These are phyloP conservation scores for Drosera capensis DNA, from an alignment of 148 eudicot species.

Conservation along the genomic window DNA sequence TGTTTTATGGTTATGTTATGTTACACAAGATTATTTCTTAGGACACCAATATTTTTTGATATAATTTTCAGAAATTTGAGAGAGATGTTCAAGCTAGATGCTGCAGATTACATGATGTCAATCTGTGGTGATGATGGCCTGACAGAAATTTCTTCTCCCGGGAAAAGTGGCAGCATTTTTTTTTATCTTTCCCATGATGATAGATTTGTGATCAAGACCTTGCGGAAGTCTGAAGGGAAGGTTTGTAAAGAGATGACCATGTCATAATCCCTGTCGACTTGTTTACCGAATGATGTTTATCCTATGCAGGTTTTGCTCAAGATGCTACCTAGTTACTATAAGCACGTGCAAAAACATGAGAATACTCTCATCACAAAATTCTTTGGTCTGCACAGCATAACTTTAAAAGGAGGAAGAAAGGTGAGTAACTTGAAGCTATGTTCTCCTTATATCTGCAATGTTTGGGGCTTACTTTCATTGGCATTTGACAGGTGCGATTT, in stretches of 20 bases:
- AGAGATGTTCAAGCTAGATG: slow-evolving; percentile 90
- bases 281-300: not conserved
- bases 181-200: slow-evolving; percentile 85
- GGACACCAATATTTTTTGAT: not conserved
- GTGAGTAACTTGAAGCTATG: slow-evolving; percentile 15
- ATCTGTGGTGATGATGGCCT: slow-evolving; percentile 93
- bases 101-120: slow-evolving; percentile 99
- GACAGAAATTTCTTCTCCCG: slow-evolving; percentile 75
- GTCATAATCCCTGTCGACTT: not conserved
- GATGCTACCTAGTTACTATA: slow-evolving; percentile 54
- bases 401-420: slow-evolving; percentile 53
- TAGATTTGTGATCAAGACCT: slow-evolving; percentile 85
- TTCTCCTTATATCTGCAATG: slow-evolving; percentile 4
- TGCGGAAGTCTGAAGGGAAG: slow-evolving; percentile 66
- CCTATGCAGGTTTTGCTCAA: slow-evolving; percentile 47
- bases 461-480: not conserved
- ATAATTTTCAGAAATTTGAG: slow-evolving; percentile 60
- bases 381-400: slow-evolving; percentile 77
- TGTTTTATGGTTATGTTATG: too few species aligned
- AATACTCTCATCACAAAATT: slow-evolving; percentile 84
- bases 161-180: slow-evolving; percentile 96
- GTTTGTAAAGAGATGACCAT: slow-evolving; percentile 14
- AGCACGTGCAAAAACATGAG: slow-evolving; percentile 38
- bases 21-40: too few species aligned
- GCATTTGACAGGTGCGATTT: slow-evolving; percentile 50